Evolutionary conservation across 306 rosid species (phyloP), one percentile per base, ranked within the genome.

Genomic region (Quercus robur): DNA sequence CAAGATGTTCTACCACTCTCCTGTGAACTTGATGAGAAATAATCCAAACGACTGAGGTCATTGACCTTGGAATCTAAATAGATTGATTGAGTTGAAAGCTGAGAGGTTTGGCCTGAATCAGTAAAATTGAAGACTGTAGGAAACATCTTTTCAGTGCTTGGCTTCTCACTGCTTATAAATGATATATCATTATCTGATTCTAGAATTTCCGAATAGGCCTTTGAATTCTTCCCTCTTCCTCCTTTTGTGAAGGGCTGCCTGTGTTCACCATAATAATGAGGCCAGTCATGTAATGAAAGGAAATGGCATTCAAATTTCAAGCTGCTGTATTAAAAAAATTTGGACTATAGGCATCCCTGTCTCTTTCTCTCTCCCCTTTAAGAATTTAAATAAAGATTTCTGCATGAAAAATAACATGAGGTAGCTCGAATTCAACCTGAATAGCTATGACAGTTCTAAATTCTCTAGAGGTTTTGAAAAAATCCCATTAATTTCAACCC

Each of bases 171-270:
- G 90, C 94, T 91, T 21, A 91, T 76, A 76, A 93, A 96, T 76
- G 98, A 91, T 84, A 91, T 91, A 77, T 93, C 97, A 15, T 93
- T 78, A 19, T 93, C 97, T 6, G 91, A 77, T 33, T 89, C 98
- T 15, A 41, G 46, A 41, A 38, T 31, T 2, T 84, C 97, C 35
- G 82, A 69, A 67, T 81, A 70, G 14, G 79, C 63, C 79, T 81
- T 89, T 73, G 81, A 82, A 75, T 84, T 86, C 67, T 81, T 69
- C 46, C 70, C 84, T 69, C 86, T 64, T 73, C 86, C 82, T 49
- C 54, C 54, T 80, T 83, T 86, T 56, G 71, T 68, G 28, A 77
- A 66, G 28, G 87, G 76, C 31, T 91, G 82, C 85, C 91, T 90
- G 78, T 55, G 67, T 75, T 66, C 56, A 69, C 70, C 77, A 74